Evolutionary conservation across 164 flowering plant genomes (phyloP).

Genomic region (Echeveria elegans): DNA sequence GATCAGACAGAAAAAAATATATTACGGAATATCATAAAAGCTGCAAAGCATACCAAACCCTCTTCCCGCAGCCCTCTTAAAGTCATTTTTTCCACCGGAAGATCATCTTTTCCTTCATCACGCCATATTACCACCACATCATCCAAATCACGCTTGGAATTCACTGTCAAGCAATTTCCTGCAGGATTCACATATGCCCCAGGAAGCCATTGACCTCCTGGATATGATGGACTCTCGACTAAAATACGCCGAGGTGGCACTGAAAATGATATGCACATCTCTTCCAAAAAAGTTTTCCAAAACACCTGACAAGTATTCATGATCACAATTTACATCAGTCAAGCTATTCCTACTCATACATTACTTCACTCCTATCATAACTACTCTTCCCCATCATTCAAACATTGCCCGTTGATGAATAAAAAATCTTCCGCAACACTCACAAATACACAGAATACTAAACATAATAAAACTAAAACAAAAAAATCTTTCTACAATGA

Average conservation of each 20-base stretch:
- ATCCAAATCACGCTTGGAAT: slow-evolving; percentile 34
- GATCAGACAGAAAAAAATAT: not conserved
- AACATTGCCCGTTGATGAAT: not conserved
- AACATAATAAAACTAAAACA: not conserved
- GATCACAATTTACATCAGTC: not conserved
- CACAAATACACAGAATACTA: too few relatives aligned
- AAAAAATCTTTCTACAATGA: too few relatives aligned
- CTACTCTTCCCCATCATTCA: not conserved
- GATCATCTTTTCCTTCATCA: slow-evolving; percentile 66
- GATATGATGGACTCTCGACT: slow-evolving; percentile 25
- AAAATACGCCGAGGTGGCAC: slow-evolving; percentile 66
- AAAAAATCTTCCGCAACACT: too few relatives aligned
- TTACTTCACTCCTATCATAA: not conserved
- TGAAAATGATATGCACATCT: slow-evolving; percentile 55
- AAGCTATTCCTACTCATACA: not conserved
- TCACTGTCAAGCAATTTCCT: slow-evolving; percentile 52
- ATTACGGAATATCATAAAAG: not conserved
- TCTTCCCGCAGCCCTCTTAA: slow-evolving; percentile 47
- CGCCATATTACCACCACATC: slow-evolving; percentile 64
- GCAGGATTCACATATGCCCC: slow-evolving; percentile 75
- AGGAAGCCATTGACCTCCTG: slow-evolving; percentile 94
- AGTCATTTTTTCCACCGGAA: slow-evolving; percentile 53
- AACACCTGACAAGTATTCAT: slow-evolving; percentile 42
- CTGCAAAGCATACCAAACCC: slow-evolving; percentile 62
- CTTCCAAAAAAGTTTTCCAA: slow-evolving; percentile 68